phyloP scores from a whole-genome alignment of 495 filamentous ascomycete genomes.

The Achaetomiella virescens region DNA sequence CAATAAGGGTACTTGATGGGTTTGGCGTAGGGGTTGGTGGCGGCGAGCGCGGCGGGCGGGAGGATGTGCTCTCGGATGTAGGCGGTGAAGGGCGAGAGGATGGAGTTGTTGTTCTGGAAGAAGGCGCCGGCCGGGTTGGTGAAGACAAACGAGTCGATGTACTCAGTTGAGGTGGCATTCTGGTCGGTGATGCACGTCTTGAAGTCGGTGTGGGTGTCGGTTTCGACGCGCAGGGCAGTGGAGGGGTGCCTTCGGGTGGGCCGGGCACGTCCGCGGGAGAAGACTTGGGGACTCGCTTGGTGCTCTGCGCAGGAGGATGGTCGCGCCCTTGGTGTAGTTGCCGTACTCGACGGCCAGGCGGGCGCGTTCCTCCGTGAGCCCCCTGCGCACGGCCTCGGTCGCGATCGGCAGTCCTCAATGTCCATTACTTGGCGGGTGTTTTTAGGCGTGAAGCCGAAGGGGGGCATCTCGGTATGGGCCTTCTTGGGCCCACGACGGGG shows the following conservation, averaged over 20 bases:
- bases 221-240: slow-evolving; percentile 28
- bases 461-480: slow-evolving; percentile 50
- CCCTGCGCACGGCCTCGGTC: slow-evolving; percentile 72
- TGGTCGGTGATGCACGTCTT: slow-evolving; percentile 83
- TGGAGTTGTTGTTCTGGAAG: slow-evolving; percentile 99
- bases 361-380: slow-evolving; percentile 66
- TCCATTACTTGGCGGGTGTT: slow-evolving; percentile 67
- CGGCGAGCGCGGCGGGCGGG: slow-evolving; percentile 30
- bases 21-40: slow-evolving; percentile 9
- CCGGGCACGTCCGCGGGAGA: slow-evolving; percentile 15
- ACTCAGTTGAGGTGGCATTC: slow-evolving; percentile 76
- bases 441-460: slow-evolving; percentile 89
- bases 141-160: slow-evolving; percentile 79
- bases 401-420: slow-evolving; percentile 95
- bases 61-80: slow-evolving; percentile 83
- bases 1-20: slow-evolving; percentile 77
- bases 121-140: slow-evolving; percentile 85
- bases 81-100: slow-evolving; percentile 80
- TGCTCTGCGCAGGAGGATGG: slow-evolving; percentile 85
- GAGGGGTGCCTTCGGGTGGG: slow-evolving; percentile 12
- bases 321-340: slow-evolving; percentile 75
- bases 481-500: slow-evolving; percentile 35
- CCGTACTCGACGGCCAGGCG: slow-evolving; percentile 62
- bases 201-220: slow-evolving; percentile 54
- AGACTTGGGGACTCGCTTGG: slow-evolving; percentile 57